A percentile compares a stretch with the other conserved stretches of the same genome.
phyloP scores from a whole-genome alignment of 2,329 filamentous ascomycete species.

The Davidsoniella australis region DNA sequence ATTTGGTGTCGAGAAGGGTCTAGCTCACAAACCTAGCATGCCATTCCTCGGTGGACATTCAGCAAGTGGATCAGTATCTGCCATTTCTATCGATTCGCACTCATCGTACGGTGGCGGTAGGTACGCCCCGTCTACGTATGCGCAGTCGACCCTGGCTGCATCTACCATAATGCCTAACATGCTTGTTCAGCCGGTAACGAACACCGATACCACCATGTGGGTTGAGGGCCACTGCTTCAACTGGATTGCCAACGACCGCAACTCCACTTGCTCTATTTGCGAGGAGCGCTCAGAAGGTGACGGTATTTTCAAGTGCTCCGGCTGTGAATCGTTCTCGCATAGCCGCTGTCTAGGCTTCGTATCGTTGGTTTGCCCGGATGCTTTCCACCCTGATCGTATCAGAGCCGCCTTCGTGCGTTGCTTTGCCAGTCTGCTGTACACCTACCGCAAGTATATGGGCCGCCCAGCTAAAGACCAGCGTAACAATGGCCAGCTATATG shows the following conservation, averaged over 20 bases:
- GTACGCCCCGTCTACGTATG: conserved; percentile 71
- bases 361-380: conserved; percentile 44
- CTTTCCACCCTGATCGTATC: conserved; percentile 44
- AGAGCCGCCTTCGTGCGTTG: conserved; percentile 48
- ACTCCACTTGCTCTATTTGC: conserved; percentile 53
- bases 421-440: conserved; percentile 48
- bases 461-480: conserved; percentile 44
- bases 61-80: conserved; percentile 40
- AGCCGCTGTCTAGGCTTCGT: conserved; percentile 44
- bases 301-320: conserved; percentile 56
- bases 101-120: conserved; percentile 52
- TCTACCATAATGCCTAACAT: conserved; percentile 78
- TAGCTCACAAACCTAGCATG: conserved; percentile 50
- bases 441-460: conserved; percentile 46
- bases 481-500: conserved; percentile 39
- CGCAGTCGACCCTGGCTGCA: conserved; percentile 69
- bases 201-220: conserved; percentile 68
- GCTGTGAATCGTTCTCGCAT: conserved; percentile 42
- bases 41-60: conserved; percentile 56
- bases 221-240: conserved; percentile 71
- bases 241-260: conserved; percentile 38
- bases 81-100: conserved; percentile 43
- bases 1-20: conserved; percentile 61
- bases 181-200: conserved; percentile 60
- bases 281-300: conserved; percentile 57